These are phyloP conservation scores for Xerocomellus amylosporus DNA, from an alignment of 768 basidiomycete genomes.

Conservation along the genomic window DNA sequence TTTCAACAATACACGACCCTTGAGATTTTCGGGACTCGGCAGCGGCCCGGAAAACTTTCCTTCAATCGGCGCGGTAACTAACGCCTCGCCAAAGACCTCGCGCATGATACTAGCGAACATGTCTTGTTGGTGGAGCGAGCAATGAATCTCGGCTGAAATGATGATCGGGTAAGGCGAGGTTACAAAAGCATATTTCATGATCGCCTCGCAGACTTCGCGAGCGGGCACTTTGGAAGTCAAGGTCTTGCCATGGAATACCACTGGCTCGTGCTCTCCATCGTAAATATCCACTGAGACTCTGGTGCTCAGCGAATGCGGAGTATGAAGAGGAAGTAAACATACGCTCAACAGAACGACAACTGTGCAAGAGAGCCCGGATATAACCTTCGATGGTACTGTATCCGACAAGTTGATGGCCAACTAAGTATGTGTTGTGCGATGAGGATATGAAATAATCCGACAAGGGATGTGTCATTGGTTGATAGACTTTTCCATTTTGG, in stretches of 20 bases:
- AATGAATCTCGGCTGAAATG: conserved; percentile 92
- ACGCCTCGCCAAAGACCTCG: conserved; percentile 52
- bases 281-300: conserved; percentile 76
- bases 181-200: conserved; percentile 86
- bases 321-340: conserved; percentile 30
- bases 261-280: conserved; percentile 81
- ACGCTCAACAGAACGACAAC: conserved; percentile 95
- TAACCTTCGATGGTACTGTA: conserved; percentile 91
- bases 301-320: neutral
- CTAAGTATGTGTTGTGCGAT: conserved; percentile 91
- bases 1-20: conserved; percentile 80
- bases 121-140: conserved; percentile 74
- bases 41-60: conserved; percentile 50
- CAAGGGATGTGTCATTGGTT: conserved; percentile 88
- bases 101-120: conserved; percentile 72
- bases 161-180: conserved; percentile 90
- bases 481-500: conserved; percentile 52
- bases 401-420: conserved; percentile 84
- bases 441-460: conserved; percentile 87
- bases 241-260: conserved; percentile 88
- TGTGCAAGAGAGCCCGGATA: conserved; percentile 83
- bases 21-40: conserved; percentile 84
- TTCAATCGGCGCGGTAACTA: conserved; percentile 50
- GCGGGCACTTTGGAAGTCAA: conserved; percentile 80
- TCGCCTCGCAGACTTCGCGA: conserved; percentile 78